Evolutionary conservation across 129 eudicot species (phyloP), one percentile per base, ranked within the genome.

Genomic region (Flaveria brownii): DNA sequence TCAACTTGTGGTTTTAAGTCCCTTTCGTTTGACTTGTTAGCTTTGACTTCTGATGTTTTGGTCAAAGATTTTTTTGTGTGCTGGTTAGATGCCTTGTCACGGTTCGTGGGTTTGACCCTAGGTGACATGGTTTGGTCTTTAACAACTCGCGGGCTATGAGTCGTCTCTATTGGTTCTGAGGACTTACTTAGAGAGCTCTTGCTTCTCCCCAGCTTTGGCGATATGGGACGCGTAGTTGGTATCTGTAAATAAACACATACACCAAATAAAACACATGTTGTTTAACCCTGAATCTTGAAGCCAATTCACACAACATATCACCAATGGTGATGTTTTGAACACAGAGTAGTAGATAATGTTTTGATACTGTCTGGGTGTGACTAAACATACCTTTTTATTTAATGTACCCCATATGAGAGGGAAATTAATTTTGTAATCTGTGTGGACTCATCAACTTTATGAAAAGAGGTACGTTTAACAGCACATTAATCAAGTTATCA

Each of bases 171-270:
- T 56, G 49, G 75, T 56, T 80, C 84, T 71, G 41, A 30, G 18
- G 80, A 68, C 55, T 72, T 80, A 78, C 66, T 77, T 28, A 76
- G n/a, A 15, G 83, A 72, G 77, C 78, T 85, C 78, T 91, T 94
- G 79, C 54, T 65, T 75, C 96, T 87, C 56, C 99, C 96, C 41
- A 94, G 87, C 81, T 89, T 94, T 0, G 99, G 99, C 69, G 99
- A 87, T 82, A 2, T 80, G 9, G 97, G 71, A 45, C 97, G 99
- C 2, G 99, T 94, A 14, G 86, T 83, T 67, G 99, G 96, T 80
- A 83, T 85, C 99, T 94, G 61, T 68, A 60, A 61, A 3, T 3
- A 64, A 17, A 76, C 20, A 42, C 41, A 20, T 60, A 63, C 2
- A 43, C 36, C 26, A 3, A 25, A 25, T 30, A 22, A 57, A 57